Percentiles rank a stretch among this genome's conserved stretches.
These are phyloP conservation scores for Elongisporangium undulatum DNA, from an alignment of 352 stramenopile species.

Conservation along the genomic window DNA sequence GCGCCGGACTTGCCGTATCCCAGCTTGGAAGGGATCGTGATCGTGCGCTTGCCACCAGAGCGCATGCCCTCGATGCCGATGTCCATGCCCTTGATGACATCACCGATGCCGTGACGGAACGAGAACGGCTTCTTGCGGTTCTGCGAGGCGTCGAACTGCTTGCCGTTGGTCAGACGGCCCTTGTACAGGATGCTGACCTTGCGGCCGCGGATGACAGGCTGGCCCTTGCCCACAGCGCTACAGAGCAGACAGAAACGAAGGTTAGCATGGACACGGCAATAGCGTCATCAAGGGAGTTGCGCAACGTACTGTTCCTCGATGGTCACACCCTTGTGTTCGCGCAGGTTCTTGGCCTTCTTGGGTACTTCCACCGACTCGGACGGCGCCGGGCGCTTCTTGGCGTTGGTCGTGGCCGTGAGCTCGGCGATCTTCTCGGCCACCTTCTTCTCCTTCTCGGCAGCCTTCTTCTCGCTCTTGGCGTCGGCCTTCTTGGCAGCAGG, in stretches of 20 bases:
- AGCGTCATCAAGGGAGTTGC: not conserved
- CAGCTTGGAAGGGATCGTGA: conserved; percentile 92
- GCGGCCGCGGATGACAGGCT: conserved; percentile 42
- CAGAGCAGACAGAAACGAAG: conserved; percentile 3
- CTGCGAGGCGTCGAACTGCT: conserved; percentile 78
- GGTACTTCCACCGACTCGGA: conserved; percentile 55
- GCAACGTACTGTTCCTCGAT: conserved; percentile 71
- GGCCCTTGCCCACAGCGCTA: conserved; percentile 71
- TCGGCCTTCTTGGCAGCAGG: conserved; percentile 30
- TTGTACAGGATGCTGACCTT: conserved; percentile 84
- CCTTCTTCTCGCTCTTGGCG: conserved; percentile 23
- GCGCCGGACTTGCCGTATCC: conserved; percentile 90
- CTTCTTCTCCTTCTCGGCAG: conserved; percentile 45
- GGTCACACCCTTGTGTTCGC: conserved; percentile 72
- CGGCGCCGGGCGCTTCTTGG: conserved; percentile 67
- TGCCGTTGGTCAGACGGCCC: conserved; percentile 76
- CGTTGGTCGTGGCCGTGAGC: conserved; percentile 25
- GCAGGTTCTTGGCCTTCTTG: conserved; percentile 73
- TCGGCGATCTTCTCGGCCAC: conserved; percentile 49
- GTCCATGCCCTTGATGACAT: conserved; percentile 96
- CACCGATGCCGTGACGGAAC: conserved; percentile 80
- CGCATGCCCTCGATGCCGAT: conserved; percentile 91
- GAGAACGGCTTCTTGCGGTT: conserved; percentile 84
- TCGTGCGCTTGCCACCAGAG: conserved; percentile 87
- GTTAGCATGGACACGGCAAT: not conserved